A percentile compares a stretch with the other conserved stretches of the same genome.
These are phyloP conservation scores for Pleomassaria siparia DNA, from an alignment of 2,329 filamentous ascomycete species.

Conservation along the genomic window DNA sequence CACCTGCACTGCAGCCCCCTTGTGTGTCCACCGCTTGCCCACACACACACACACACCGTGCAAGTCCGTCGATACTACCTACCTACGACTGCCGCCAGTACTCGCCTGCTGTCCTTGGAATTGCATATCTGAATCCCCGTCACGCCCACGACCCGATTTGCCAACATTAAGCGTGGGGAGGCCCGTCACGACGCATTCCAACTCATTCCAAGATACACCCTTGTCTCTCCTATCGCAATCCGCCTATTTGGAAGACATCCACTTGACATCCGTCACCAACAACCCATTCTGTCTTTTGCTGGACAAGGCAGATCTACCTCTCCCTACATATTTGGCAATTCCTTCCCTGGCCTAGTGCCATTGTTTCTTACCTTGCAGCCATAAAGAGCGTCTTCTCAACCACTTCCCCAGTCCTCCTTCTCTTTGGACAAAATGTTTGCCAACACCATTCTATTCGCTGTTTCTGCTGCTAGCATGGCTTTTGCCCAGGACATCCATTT, in stretches of 20 bases:
- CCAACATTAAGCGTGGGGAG: constrained; percentile 26
- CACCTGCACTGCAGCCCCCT: constrained; percentile 30
- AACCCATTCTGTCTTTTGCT: constrained; percentile 42
- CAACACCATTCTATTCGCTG: constrained; percentile 16
- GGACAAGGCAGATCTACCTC: constrained; percentile 41
- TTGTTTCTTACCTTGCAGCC: constrained; percentile 16
- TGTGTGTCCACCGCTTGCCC: constrained; percentile 35
- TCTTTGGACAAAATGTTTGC: constrained; percentile 16
- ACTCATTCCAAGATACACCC: constrained; percentile 16
- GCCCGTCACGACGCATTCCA: constrained; percentile 27
- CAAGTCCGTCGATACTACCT: constrained; percentile 21
- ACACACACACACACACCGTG: constrained; percentile 15
- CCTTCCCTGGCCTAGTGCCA: constrained; percentile 15
- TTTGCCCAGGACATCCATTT: constrained; percentile 18
- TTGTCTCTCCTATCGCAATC: constrained; percentile 11
- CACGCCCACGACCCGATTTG: constrained; percentile 20
- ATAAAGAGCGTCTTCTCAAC: constrained; percentile 26
- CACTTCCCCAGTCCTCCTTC: constrained; percentile 15
- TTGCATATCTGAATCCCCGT: constrained; percentile 24
- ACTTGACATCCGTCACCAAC: constrained; percentile 16
- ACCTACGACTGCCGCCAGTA: constrained; percentile 9
- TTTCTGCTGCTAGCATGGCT: constrained; percentile 24
- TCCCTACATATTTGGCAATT: constrained; percentile 31
- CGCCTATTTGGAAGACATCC: constrained; percentile 15
- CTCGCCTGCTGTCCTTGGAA: constrained; percentile 13